Base-by-base conservation (phyloP, 441 rosid genomes). In the Pelargonium exstipulatum region DNA sequence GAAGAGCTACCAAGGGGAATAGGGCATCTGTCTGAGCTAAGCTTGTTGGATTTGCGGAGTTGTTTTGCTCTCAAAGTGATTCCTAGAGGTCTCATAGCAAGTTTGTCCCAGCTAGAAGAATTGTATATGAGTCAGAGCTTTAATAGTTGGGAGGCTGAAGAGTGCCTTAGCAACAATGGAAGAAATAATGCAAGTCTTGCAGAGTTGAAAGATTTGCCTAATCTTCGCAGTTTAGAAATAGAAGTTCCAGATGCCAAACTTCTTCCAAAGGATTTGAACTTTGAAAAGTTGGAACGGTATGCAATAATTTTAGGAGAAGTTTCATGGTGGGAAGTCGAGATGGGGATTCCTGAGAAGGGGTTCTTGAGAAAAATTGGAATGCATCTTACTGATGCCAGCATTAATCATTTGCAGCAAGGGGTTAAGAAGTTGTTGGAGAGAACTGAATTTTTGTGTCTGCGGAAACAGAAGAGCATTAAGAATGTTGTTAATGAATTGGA, bases 41-140 rank as follows among this genome's bases (percentile, higher is more conserved):
- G 40, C 43, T 9, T 65, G 18, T 53, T 76, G 3, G 80, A 79
- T 65, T 46, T 82, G 69, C 64, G 1, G 0, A 0, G 17, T 3
- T 74, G 81, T 63, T 3, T 9, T 22, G 2, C 57, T 8, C 63
- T 73, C 0, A 5, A 60, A 37, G 61, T 35, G 18, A 73, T 73
- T 63, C 73, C 71, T 20, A 45, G 49, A 0, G 48, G 64, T 57
- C 55, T 74, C 1, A 13, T 79, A 5, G 67, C 75, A 64, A 55
- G 66, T n/a, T 71, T 83, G 62, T 13, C 67, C 10, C 26, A 2
- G 0, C 20, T 81, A 60, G 84, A 81, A 46, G 80, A 71, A 13
- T 4, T 78, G 13, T 51, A 10, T 0, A 66, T 74, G 69, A 14
- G 13, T 2, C 37, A 43, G 8, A 57, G 72, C 65, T 76, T 49